Conservation (phyloP, 345 rosid genomes). For the Dimocarpus longan region DNA sequence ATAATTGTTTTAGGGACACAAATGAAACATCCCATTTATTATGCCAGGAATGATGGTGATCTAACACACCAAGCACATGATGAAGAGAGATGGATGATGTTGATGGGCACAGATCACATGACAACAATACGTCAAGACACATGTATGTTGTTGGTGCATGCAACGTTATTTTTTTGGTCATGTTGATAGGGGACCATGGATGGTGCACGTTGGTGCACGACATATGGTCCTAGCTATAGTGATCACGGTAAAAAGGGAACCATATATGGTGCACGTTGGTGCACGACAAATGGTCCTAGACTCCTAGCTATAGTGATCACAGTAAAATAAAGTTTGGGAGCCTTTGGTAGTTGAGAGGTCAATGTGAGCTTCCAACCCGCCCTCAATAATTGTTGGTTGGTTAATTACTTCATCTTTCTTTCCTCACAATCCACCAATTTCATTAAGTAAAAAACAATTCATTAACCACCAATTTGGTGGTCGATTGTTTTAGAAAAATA, state of each 20-base stretch:
- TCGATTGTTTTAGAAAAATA: not conserved
- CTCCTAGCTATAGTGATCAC: not conserved
- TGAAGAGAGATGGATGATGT: slow-evolving; percentile 24
- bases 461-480: not conserved
- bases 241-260: slow-evolving; percentile 30
- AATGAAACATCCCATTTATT: not conserved
- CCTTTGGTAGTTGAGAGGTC: slow-evolving; percentile 1
- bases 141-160: not conserved
- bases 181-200: slow-evolving; percentile 40
- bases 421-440: not conserved
- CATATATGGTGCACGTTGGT: slow-evolving; percentile 7
- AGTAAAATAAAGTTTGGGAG: not conserved
- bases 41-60: slow-evolving; percentile 24
- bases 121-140: slow-evolving; percentile 32
- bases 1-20: not conserved
- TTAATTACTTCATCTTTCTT: not conserved
- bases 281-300: slow-evolving; percentile 18
- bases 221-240: slow-evolving; percentile 18
- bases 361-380: not conserved
- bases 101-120: slow-evolving; percentile 42
- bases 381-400: not conserved
- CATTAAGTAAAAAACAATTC: not conserved
- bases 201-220: not conserved
- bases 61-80: slow-evolving; percentile 42
- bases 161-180: slow-evolving; percentile 2